These are phyloP conservation scores for Cytospora chrysosperma DNA, from an alignment of 2,329 filamentous ascomycete species.

Conservation along the genomic window DNA sequence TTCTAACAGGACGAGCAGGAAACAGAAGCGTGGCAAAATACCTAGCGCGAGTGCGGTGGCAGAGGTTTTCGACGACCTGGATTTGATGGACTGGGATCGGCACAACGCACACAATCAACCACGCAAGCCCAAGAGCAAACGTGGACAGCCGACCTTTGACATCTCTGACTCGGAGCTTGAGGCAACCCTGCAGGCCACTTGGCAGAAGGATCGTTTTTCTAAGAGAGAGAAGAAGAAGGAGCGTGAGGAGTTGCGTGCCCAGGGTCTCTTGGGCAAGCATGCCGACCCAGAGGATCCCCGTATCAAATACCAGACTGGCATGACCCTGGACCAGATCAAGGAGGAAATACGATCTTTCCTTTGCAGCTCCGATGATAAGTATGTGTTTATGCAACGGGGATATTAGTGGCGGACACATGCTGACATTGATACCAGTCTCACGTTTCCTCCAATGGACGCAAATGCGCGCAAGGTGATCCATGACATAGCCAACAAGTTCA, in stretches of 20 bases:
- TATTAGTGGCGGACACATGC: background rate
- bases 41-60: constrained; percentile 42
- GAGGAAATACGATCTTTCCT: constrained; percentile 74
- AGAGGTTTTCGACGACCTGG: constrained; percentile 65
- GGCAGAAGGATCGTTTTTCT: constrained; percentile 66
- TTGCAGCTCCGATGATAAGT: constrained; percentile 61
- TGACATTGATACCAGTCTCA: constrained; percentile 50
- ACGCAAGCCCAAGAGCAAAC: constrained; percentile 62
- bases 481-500: constrained; percentile 71
- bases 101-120: constrained; percentile 61
- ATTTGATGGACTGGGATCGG: constrained; percentile 80
- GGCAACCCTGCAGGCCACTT: constrained; percentile 55
- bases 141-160: constrained; percentile 50
- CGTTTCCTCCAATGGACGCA: constrained; percentile 83
- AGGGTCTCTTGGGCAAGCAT: constrained; percentile 64
- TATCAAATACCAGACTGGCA: constrained; percentile 70
- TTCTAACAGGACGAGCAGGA: background rate
- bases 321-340: constrained; percentile 68
- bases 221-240: constrained; percentile 70
- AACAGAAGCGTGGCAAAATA: constrained; percentile 19
- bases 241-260: constrained; percentile 65
- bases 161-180: constrained; percentile 68
- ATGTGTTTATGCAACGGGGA: constrained; percentile 33
- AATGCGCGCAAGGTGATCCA: constrained; percentile 76
- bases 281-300: constrained; percentile 58